phyloP scores from a whole-genome alignment of 2,329 filamentous ascomycete genomes.

The Tolypocladium paradoxum region DNA sequence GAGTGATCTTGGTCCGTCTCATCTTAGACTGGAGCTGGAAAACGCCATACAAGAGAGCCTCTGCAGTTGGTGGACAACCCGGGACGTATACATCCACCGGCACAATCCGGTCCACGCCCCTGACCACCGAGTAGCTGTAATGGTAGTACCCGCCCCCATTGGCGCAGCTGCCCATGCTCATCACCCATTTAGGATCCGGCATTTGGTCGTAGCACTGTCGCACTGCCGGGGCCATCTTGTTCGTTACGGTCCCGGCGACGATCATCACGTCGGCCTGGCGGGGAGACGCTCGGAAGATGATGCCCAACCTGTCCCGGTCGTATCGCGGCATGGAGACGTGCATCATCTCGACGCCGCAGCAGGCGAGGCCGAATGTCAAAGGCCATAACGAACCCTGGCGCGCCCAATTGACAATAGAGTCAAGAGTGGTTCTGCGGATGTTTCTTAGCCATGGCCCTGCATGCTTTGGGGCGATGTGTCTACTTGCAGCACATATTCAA shows the following conservation, averaged over 20 bases:
- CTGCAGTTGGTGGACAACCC: conserved; percentile 54
- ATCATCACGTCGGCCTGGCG: conserved; percentile 90
- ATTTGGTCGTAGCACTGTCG: conserved; percentile 92
- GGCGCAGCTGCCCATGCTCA: conserved; percentile 74
- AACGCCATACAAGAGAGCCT: conserved; percentile 57
- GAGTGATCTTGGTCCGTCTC: conserved; percentile 43
- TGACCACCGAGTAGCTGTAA: conserved; percentile 68
- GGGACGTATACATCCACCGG: conserved; percentile 74
- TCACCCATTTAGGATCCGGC: conserved; percentile 81
- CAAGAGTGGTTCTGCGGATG: conserved; percentile 55
- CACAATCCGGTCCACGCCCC: conserved; percentile 65
- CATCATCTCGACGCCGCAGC: conserved; percentile 91
- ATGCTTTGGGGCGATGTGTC: background rate
- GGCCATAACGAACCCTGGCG: conserved; percentile 79
- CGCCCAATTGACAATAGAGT: conserved; percentile 73
- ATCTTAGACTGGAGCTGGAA: conserved; percentile 72
- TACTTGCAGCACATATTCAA: background rate
- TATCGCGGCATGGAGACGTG: conserved; percentile 77
- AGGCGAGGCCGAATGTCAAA: conserved; percentile 78
- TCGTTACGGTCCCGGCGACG: conserved; percentile 81
- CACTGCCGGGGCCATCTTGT: conserved; percentile 90
- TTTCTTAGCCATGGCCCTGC: background rate
- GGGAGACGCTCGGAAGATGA: conserved; percentile 81
- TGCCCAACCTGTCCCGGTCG: conserved; percentile 78
- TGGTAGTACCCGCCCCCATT: conserved; percentile 82